A percentile compares a stretch with the other conserved stretches of the same genome.
Evolutionary conservation across 352 stramenopile genomes (phyloP).

Genomic region (Globisporangium cystogenes): DNA sequence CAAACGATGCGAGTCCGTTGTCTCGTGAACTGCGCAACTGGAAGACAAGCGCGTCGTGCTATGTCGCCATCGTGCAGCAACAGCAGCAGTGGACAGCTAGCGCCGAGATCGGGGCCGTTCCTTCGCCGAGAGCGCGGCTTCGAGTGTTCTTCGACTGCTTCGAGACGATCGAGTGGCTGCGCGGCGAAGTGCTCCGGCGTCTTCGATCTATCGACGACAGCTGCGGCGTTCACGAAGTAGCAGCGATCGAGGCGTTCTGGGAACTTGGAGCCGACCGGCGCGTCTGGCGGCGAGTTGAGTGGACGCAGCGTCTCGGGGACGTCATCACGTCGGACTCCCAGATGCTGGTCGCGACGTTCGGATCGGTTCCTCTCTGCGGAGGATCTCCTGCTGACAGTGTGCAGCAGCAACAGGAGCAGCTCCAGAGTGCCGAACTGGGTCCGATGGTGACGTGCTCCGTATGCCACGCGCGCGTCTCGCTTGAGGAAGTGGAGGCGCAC

Average conservation of each 20-base stretch:
- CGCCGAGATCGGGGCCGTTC: too few species aligned
- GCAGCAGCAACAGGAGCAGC: too few species aligned
- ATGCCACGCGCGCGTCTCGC: constrained; percentile 21
- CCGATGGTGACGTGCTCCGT: constrained; percentile 28
- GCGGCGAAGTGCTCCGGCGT: constrained; percentile 19
- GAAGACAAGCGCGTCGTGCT: constrained; percentile 3
- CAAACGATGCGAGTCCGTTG: too few species aligned
- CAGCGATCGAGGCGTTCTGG: constrained; percentile 21
- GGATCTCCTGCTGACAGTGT: constrained; percentile 2
- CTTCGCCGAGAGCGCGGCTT: constrained; percentile 8
- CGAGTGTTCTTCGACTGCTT: constrained; percentile 28
- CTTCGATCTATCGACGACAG: constrained; percentile 14
- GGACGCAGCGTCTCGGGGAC: not conserved
- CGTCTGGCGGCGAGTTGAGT: not conserved
- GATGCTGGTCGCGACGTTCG: constrained; percentile 13
- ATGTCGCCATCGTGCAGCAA: not conserved
- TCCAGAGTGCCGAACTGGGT: constrained; percentile 2
- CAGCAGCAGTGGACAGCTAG: not conserved
- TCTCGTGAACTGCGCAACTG: not conserved
- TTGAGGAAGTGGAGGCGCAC: constrained; percentile 29
- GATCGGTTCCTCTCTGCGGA: constrained; percentile 13
- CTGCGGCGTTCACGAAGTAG: constrained; percentile 9
- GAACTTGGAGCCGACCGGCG: constrained; percentile 11
- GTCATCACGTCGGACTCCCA: not conserved
- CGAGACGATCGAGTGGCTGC: constrained; percentile 27